Conservation (phyloP, 2,329 filamentous ascomycete species). For the Thielaviopsis ethacetica region DNA sequence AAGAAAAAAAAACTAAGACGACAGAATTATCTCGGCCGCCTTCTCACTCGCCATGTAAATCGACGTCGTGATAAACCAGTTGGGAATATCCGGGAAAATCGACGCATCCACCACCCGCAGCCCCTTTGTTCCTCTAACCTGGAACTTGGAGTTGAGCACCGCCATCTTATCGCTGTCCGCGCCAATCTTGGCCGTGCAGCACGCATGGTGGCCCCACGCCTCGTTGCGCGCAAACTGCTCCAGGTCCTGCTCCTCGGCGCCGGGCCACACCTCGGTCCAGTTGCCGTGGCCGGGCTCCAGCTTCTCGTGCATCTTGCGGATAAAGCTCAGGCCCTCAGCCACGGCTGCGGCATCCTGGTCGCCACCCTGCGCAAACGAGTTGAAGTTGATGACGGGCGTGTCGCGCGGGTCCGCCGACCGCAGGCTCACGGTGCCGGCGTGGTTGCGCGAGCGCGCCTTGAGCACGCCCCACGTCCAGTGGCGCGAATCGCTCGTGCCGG, state of each 20-base stretch:
- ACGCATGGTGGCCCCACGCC: constrained; percentile 41
- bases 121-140: constrained; percentile 36
- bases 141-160: constrained; percentile 40
- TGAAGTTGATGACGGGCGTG: constrained; percentile 45
- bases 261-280: constrained; percentile 9
- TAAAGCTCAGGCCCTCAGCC: constrained; percentile 20
- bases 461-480: constrained; percentile 29
- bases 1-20: no score
- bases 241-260: constrained; percentile 12
- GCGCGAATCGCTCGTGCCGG: constrained; percentile 25
- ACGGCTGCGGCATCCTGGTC: constrained; percentile 27
- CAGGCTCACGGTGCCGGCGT: constrained; percentile 45
- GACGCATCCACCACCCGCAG: constrained; percentile 47
- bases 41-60: constrained; percentile 45
- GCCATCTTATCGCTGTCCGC: constrained; percentile 35
- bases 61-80: constrained; percentile 30
- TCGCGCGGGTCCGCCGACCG: constrained; percentile 44
- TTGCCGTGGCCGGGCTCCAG: constrained; percentile 14
- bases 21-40: constrained; percentile 38
- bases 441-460: constrained; percentile 38
- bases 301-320: constrained; percentile 15
- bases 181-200: constrained; percentile 40
- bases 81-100: constrained; percentile 35
- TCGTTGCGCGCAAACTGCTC: constrained; percentile 18
- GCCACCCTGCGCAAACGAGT: constrained; percentile 33